Evolutionary conservation across 1,284 basidiomycete genomes (phyloP).

Genomic region (Jaminaea rosea): DNA sequence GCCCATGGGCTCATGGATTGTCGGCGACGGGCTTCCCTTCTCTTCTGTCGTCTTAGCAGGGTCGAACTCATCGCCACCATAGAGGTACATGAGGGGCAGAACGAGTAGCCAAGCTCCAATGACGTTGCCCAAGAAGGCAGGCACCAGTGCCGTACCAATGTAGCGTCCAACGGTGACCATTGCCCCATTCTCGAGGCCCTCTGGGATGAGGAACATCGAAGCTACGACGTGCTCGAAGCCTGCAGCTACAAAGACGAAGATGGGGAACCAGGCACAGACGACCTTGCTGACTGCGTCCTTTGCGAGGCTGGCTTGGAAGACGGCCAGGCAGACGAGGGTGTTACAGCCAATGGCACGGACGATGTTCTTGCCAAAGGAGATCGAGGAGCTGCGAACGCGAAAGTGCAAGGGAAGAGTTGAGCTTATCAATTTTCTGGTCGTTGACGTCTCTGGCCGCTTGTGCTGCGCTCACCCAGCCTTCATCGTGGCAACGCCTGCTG

Average conservation of each 20-base stretch:
- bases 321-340: slow-evolving; percentile 66
- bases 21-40: too few species aligned
- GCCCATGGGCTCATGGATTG: too few species aligned
- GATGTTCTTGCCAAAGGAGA: slow-evolving; percentile 55
- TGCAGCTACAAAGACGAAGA: slow-evolving; percentile 59
- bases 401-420: too few species aligned
- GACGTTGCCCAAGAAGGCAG: slow-evolving; percentile 61
- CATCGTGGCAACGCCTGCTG: slow-evolving; percentile 14
- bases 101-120: slow-evolving; percentile 59
- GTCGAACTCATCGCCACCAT: slow-evolving; percentile 28
- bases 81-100: slow-evolving; percentile 26
- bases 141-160: slow-evolving; percentile 63
- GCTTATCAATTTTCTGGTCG: too few species aligned
- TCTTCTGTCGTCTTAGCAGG: too few species aligned
- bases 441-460: too few species aligned
- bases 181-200: slow-evolving; percentile 50
- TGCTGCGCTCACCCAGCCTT: too few species aligned
- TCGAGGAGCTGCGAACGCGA: too few species aligned
- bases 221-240: slow-evolving; percentile 60
- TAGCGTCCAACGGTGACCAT: slow-evolving; percentile 52
- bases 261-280: slow-evolving; percentile 64
- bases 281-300: slow-evolving; percentile 66
- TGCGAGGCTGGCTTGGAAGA: slow-evolving; percentile 69
- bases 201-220: slow-evolving; percentile 60
- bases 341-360: slow-evolving; percentile 68